Percentiles rank a stretch among this genome's conserved stretches.
phyloP scores from a whole-genome alignment of 768 basidiomycete species.

The Lactifluus pinguis region DNA sequence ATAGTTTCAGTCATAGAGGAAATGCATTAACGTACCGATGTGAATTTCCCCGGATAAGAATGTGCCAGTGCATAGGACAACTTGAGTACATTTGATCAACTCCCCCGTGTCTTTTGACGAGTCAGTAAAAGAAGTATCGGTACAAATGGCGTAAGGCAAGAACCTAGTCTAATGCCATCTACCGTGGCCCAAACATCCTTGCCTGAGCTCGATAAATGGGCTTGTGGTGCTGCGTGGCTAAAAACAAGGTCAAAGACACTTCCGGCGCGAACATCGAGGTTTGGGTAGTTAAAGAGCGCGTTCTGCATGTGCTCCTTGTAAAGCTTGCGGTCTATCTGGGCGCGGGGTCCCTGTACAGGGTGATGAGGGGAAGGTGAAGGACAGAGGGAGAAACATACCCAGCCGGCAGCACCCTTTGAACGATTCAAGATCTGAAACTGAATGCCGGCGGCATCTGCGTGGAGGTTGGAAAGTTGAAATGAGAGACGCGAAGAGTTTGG shows the following conservation, averaged over 20 bases:
- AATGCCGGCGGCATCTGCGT: constrained; percentile 78
- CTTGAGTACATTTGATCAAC: constrained; percentile 63
- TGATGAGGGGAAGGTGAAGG: neutral
- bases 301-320: constrained; percentile 82
- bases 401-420: constrained; percentile 83
- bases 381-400: constrained; percentile 38
- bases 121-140: neutral
- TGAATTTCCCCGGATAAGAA: constrained; percentile 90
- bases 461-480: neutral
- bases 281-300: constrained; percentile 52
- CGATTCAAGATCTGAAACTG: constrained; percentile 82
- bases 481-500: neutral
- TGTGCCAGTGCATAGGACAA: constrained; percentile 86
- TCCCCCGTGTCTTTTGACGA: constrained; percentile 56
- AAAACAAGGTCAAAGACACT: constrained; percentile 76
- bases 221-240: constrained; percentile 32
- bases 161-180: constrained; percentile 62
- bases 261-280: constrained; percentile 59
- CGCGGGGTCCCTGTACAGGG: constrained; percentile 67
- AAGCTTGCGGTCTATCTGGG: constrained; percentile 78
- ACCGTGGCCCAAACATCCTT: constrained; percentile 42
- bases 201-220: constrained; percentile 19
- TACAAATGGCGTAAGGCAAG: neutral
- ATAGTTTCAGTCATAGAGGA: neutral
- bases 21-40: constrained; percentile 42